Conservation (phyloP, 2,329 filamentous ascomycete genomes). For the Akanthomyces lecanii region DNA sequence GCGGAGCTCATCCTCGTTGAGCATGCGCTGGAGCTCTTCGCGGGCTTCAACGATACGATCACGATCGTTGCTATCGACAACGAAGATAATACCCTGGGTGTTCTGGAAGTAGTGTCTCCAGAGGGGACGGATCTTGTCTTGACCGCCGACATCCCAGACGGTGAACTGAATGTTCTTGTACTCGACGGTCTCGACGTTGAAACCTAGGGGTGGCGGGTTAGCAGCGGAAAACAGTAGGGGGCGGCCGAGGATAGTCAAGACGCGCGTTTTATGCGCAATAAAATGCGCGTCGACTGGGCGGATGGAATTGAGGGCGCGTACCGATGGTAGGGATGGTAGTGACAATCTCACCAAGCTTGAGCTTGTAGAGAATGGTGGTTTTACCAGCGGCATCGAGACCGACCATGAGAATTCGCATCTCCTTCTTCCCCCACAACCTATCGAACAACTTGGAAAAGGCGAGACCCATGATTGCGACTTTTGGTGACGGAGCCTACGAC, state of each 20-base stretch:
- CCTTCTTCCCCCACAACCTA: slow-evolving; percentile 97
- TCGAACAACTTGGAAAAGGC: slow-evolving; percentile 96
- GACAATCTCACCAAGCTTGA: slow-evolving; percentile 98
- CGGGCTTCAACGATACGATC: slow-evolving; percentile 96
- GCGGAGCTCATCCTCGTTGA: slow-evolving; percentile 98
- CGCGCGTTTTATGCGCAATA: slow-evolving; percentile 2
- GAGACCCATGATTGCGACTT: slow-evolving; percentile 86
- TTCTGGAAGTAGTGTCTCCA: slow-evolving; percentile 99
- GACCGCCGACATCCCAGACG: slow-evolving; percentile 99
- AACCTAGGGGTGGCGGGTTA: slow-evolving; percentile 52
- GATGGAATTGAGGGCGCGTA: slow-evolving; percentile 42
- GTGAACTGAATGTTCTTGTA: slow-evolving; percentile 99
- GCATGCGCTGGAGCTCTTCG: slow-evolving; percentile 95
- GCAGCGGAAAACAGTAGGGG: neutral
- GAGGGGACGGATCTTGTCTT: slow-evolving; percentile 99
- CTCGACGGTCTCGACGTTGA: slow-evolving; percentile 99
- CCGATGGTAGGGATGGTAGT: slow-evolving; percentile 98
- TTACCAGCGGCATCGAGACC: slow-evolving; percentile 99
- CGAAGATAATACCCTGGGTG: slow-evolving; percentile 99
- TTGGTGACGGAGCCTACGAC: slow-evolving; percentile 30
- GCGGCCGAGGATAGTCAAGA: neutral
- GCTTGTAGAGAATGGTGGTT: slow-evolving; percentile 99
- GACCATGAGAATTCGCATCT: slow-evolving; percentile 99
- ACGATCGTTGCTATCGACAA: slow-evolving; percentile 98
- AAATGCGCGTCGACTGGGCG: slow-evolving; percentile 3